Conservation (phyloP, 2,329 filamentous ascomycete species). For the Leptographium radiaticola region DNA sequence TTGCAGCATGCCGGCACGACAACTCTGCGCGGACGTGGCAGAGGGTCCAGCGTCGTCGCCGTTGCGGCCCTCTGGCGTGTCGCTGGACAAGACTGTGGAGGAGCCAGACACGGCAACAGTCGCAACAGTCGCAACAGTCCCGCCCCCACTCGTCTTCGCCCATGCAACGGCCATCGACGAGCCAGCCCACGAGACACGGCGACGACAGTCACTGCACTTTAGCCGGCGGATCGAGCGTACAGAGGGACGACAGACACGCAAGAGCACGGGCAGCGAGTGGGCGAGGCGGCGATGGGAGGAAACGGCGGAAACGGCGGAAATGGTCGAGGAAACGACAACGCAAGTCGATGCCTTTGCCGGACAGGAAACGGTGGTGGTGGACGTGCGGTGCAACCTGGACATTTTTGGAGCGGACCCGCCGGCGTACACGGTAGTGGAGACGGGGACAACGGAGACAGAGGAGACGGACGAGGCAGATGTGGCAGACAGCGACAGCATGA, state of each 20-base stretch:
- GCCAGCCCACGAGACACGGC: slow-evolving; percentile 16
- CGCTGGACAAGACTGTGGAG: background rate
- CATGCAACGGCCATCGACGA: slow-evolving; percentile 12
- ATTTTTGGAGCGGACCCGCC: slow-evolving; percentile 17
- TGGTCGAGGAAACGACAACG: background rate
- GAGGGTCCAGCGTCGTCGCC: background rate
- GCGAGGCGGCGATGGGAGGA: background rate
- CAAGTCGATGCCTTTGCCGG: background rate
- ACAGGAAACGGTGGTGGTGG: slow-evolving; percentile 13
- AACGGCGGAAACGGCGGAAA: background rate
- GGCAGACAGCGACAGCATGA: no score
- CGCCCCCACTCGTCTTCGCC: slow-evolving; percentile 15
- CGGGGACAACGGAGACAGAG: background rate
- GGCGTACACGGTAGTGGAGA: background rate
- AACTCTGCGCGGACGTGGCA: background rate
- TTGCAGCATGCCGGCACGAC: slow-evolving; percentile 9
- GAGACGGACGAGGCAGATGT: background rate
- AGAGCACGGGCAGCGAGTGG: slow-evolving; percentile 1
- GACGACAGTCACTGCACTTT: slow-evolving; percentile 17
- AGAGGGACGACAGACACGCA: slow-evolving; percentile 2
- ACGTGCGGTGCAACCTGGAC: slow-evolving; percentile 20
- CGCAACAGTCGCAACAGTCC: background rate
- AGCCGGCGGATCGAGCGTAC: slow-evolving; percentile 15
- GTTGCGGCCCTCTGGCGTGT: background rate
- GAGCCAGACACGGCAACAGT: background rate